Percentiles rank a stretch among this genome's conserved stretches.
phyloP scores from a whole-genome alignment of 2,329 filamentous ascomycete species.

The Amauroascus verrucosus region DNA sequence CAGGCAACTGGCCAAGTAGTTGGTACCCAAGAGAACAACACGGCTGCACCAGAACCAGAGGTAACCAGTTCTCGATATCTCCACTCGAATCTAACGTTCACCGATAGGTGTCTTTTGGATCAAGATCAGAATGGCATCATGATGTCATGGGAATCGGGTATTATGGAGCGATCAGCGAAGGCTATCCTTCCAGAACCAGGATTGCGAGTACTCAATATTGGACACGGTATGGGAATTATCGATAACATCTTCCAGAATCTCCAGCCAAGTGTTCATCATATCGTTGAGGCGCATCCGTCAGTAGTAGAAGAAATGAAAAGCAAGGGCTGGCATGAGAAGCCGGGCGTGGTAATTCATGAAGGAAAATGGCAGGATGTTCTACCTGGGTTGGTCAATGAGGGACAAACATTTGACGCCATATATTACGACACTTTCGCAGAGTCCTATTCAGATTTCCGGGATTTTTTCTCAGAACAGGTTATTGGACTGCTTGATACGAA shows the following conservation, averaged over 20 bases:
- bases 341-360: constrained; percentile 51
- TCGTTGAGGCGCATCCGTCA: constrained; percentile 73
- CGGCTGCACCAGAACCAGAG: constrained; percentile 21
- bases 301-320: constrained; percentile 60
- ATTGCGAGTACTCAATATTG: constrained; percentile 69
- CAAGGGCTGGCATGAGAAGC: constrained; percentile 57
- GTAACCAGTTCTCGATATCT: constrained; percentile 61
- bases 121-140: constrained; percentile 72
- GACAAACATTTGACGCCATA: constrained; percentile 69
- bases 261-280: constrained; percentile 61
- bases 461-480: constrained; percentile 81
- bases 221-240: constrained; percentile 85
- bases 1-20: constrained; percentile 9
- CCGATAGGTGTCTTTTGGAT: constrained; percentile 59
- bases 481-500: constrained; percentile 57
- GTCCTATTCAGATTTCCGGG: constrained; percentile 72
- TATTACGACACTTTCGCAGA: constrained; percentile 99
- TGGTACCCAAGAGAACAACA: background rate
- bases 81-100: constrained; percentile 54
- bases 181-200: constrained; percentile 52
- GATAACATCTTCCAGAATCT: constrained; percentile 64
- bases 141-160: constrained; percentile 86
- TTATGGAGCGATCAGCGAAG: constrained; percentile 69
- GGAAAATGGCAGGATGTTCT: constrained; percentile 76
- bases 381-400: constrained; percentile 55